Percentiles rank a stretch among this genome's conserved stretches.
Evolutionary conservation across 768 basidiomycete genomes (phyloP).

Genomic region (Serendipita vermifera): DNA sequence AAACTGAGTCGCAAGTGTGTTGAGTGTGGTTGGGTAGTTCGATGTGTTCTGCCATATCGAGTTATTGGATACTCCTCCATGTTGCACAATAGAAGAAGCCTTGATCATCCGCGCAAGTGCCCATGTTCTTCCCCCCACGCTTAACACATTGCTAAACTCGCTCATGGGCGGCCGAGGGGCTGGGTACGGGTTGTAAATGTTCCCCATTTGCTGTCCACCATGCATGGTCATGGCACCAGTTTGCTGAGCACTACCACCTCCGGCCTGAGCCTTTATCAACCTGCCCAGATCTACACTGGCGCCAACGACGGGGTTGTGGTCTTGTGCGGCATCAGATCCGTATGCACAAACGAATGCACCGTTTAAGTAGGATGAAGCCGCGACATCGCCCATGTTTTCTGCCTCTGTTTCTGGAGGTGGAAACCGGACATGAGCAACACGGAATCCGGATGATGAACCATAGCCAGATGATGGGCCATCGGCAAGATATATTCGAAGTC

Average conservation of each 20-base stretch:
- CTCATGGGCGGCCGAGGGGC: constrained; percentile 49
- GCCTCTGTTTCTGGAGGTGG: constrained; percentile 44
- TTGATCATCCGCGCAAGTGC: constrained; percentile 35
- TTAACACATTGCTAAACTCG: constrained; percentile 64
- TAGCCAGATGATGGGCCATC: constrained; percentile 19
- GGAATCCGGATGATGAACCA: constrained; percentile 28
- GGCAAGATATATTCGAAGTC: constrained; percentile 73
- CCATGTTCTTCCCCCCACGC: constrained; percentile 75
- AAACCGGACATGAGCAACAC: constrained; percentile 66
- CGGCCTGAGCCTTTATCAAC: constrained; percentile 10
- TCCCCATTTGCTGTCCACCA: not conserved
- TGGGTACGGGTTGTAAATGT: not conserved
- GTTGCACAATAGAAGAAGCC: constrained; percentile 35
- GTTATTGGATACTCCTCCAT: constrained; percentile 22
- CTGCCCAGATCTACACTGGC: constrained; percentile 9
- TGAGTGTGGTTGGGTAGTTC: constrained; percentile 41
- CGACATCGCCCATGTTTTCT: not conserved
- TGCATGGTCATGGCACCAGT: not conserved
- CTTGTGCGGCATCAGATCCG: not conserved
- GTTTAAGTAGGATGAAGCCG: constrained; percentile 2
- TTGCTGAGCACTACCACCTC: not conserved
- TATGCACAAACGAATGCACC: constrained; percentile 7
- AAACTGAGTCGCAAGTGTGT: constrained; percentile 75
- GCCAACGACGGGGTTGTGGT: constrained; percentile 4
- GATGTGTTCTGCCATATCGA: constrained; percentile 23